Evolutionary conservation across 83 land plant species (phyloP), one percentile per base, ranked within the genome.

Genomic region (Picea engelmannii): DNA sequence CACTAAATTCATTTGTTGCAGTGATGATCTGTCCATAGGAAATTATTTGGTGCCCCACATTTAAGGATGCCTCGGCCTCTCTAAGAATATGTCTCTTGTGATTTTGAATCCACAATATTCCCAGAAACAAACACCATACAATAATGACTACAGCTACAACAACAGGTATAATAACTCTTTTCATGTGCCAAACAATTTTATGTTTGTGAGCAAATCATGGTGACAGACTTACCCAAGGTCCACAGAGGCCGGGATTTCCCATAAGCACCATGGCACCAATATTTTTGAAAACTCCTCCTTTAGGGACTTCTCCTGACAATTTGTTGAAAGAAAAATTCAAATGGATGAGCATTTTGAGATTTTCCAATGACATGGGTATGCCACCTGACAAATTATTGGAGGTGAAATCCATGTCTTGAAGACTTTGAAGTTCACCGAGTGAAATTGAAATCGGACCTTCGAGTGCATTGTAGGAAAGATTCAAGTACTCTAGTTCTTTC

Each of bases 1-100:
- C 35, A 31, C 35, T 31, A 31, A 31, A 31, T 1, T 31, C 2
- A 31, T 31, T 31, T 31, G 89, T 88, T 38, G 91, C 89, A 8
- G n/a, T 71, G 24, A 83, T 84, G 58, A 42, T 42, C 44, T 42
- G 0, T 42, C 44, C 44, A 42, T 42, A 42, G 6, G 44, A 42
- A 42, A 42, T 42, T 42, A 6, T 42, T 42, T 0, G 44, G 4
- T 42, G 6, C 44, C 44, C 44, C 44, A 42, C 44, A 6, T 42
- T 42, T 0, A 42, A 42, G 44, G 44, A 42, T 42, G 35, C 35
- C 1, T 2, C 35, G 1, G 5, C 27, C 42, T 74, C 6, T 42
- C 44, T 42, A 42, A 42, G 44, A 42, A 42, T 42, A 42, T 2
- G 4, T 6, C 6, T 42, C 44, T 42, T 42, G 6, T 6, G 44